These are phyloP conservation scores for Cyclotella distinguenda DNA, from an alignment of 108 stramenopile species.

Conservation along the genomic window DNA sequence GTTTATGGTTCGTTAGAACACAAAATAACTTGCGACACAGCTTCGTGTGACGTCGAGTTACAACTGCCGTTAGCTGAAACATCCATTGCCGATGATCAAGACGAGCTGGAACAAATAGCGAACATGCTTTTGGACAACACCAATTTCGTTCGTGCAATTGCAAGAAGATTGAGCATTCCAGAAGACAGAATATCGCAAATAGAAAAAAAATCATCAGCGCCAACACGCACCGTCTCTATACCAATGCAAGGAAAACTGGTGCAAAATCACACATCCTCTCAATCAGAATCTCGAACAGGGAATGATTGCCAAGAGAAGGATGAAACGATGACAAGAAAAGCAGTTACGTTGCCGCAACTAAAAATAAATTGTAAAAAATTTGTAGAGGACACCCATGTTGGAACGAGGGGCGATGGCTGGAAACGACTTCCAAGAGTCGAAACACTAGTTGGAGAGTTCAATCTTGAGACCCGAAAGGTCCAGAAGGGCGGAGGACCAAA, in stretches of 20 bases:
- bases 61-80: background rate
- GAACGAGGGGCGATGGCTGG: constrained; percentile 39
- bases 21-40: background rate
- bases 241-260: background rate
- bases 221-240: too few relatives aligned
- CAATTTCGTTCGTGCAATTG: constrained; percentile 42
- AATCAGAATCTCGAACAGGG: background rate
- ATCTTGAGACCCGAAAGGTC: constrained; percentile 28
- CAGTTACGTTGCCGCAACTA: constrained; percentile 6
- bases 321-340: background rate
- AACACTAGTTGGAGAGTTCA: constrained; percentile 27
- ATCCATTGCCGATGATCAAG: background rate
- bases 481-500: constrained; percentile 27
- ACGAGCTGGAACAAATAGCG: constrained; percentile 40
- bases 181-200: constrained; percentile 32
- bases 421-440: constrained; percentile 25
- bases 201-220: constrained; percentile 5
- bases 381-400: background rate
- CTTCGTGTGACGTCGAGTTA: background rate
- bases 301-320: background rate
- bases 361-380: constrained; percentile 21
- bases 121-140: constrained; percentile 28
- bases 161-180: constrained; percentile 33
- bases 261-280: background rate
- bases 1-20: background rate